A percentile compares a stretch with the other conserved stretches of the same genome.
Conservation (phyloP, 106 monocot species). For the Iris macrosiphon region DNA sequence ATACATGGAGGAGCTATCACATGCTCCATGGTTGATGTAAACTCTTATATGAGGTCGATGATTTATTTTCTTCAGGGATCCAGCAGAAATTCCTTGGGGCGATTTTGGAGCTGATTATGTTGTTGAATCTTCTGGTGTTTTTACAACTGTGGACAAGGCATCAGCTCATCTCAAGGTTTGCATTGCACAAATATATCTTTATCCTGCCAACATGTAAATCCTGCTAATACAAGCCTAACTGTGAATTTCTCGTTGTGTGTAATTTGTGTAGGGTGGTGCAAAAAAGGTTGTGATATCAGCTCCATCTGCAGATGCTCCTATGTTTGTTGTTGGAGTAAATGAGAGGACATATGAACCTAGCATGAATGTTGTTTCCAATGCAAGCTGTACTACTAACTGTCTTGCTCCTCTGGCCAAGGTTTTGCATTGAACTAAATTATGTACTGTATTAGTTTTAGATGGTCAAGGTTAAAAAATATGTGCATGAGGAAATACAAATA, state of each 20-base stretch:
- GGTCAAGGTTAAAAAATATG: too few species aligned
- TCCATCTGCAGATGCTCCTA: conserved; percentile 96
- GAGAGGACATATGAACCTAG: conserved; percentile 61
- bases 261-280: conserved; percentile 85
- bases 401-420: conserved; percentile 98
- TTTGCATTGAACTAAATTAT: background rate
- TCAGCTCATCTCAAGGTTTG: conserved; percentile 87
- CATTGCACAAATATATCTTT: too few species aligned
- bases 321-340: conserved; percentile 99
- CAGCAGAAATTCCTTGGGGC: conserved; percentile 91
- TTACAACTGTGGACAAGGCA: conserved; percentile 84
- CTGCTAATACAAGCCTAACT: too few species aligned
- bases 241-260: too few species aligned
- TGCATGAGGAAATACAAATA: too few species aligned
- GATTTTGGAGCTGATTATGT: conserved; percentile 85
- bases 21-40: too few species aligned
- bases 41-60: too few species aligned
- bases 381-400: conserved; percentile 97
- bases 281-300: conserved; percentile 98
- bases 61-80: conserved; percentile 56
- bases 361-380: conserved; percentile 96
- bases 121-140: conserved; percentile 97
- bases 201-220: too few species aligned
- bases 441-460: too few species aligned
- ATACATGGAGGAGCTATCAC: too few species aligned